Percentiles rank a stretch among this genome's conserved stretches.
phyloP scores from a whole-genome alignment of 768 basidiomycete species.

The Mycena crocata region DNA sequence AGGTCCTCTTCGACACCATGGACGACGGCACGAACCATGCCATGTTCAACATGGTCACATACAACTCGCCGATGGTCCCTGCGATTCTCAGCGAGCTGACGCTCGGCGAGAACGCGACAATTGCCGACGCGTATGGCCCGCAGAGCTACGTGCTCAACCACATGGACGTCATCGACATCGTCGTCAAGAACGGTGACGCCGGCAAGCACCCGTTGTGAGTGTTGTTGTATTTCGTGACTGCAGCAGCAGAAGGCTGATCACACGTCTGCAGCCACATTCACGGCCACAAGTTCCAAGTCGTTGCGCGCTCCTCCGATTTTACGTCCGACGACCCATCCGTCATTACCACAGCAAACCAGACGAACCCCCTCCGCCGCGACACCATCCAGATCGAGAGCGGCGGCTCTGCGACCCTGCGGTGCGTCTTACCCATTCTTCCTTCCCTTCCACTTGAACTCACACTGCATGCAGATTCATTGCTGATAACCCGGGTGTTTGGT shows the following conservation, averaged over 20 bases:
- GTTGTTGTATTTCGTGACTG: conserved; percentile 8
- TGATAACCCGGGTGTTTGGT: conserved; percentile 94
- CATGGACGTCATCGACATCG: conserved; percentile 80
- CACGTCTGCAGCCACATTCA: conserved; percentile 80
- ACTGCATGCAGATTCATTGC: conserved; percentile 61
- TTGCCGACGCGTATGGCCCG: conserved; percentile 81
- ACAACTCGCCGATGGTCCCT: conserved; percentile 78
- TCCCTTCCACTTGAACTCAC: neutral
- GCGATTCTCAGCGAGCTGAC: conserved; percentile 80
- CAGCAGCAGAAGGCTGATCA: neutral
- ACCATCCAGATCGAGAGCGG: conserved; percentile 82
- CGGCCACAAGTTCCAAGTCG: conserved; percentile 88
- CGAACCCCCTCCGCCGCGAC: conserved; percentile 94
- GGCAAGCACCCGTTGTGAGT: conserved; percentile 89
- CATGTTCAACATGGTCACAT: conserved; percentile 79
- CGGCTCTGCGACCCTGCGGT: conserved; percentile 76
- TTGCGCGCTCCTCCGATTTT: conserved; percentile 77
- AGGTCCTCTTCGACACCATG: conserved; percentile 83
- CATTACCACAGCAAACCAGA: conserved; percentile 81
- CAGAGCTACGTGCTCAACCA: conserved; percentile 81
- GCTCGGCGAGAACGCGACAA: conserved; percentile 79
- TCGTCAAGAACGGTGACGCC: conserved; percentile 76
- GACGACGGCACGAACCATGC: conserved; percentile 86
- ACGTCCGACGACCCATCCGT: conserved; percentile 77
- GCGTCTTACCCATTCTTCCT: neutral